Base-by-base conservation (phyloP, 2,329 filamentous ascomycete genomes). In the Aureobasidium zeae region DNA sequence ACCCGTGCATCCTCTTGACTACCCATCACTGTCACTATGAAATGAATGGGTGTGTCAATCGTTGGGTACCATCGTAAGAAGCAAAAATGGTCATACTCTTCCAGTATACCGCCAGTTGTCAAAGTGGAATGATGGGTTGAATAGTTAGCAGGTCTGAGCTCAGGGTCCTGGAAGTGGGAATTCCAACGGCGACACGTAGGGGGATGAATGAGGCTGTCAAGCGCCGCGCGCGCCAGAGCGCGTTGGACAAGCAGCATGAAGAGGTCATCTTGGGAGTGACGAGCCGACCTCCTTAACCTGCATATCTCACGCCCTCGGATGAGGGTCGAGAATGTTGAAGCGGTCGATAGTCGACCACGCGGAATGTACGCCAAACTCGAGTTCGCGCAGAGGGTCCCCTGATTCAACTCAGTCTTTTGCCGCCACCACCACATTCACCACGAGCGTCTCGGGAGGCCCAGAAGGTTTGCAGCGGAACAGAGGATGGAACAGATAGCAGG, bases 311-410 rank as follows among this genome's bases (percentile, higher is more conserved):
- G 22, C 29, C 5, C 26, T 43, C 32, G 9, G 17, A 20, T 20
- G 30, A 34, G 16, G 30, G 21, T 43, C 39, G 39, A 43, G 39
- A 43, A 47, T 47, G 35, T 42, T 42, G 32, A 21, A 47, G 37
- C 45, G 45, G 45, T 47, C 45, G 38, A 47, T 47, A 47, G 45
- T 42, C 29, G 39, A 17, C 9, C 30, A 21, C 39, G 39, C 39
- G 39, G 39, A 43, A 43, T 43, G 39, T 43, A 34, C 39, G 39
- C 39, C 39, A 43, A 43, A 43, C 39, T 43, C 39, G 39, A 43
- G 39, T 43, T 43, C 39, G 28, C 30, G n/a, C 24, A 45, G 21
- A 26, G 24, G 28, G 13, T 22, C 32, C 24, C 43, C 43, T 35
- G 33, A 45, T 29, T 32, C 32, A 25, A 35, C 31, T 22, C 31